Base-by-base conservation (phyloP, 176 grass and related monocot genomes). In the Typha latifolia region DNA sequence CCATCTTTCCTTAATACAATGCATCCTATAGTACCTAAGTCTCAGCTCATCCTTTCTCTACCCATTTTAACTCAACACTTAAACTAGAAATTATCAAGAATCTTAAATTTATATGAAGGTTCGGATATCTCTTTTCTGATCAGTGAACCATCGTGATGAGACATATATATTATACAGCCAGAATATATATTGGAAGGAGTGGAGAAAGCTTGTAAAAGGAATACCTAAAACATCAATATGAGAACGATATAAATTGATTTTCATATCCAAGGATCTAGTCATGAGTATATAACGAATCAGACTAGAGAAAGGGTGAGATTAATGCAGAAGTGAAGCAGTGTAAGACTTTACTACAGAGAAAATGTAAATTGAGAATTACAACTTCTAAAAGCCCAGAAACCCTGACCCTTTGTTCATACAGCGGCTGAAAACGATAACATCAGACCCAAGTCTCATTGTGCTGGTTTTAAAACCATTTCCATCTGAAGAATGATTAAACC, bases 401-500 rank as follows among this genome's bases (percentile, higher is more conserved):
- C 24, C 49, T 51, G 29, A 90, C 91, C 81, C 79, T 34, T 77
- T 75, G 49, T 90, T 87, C 56, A 68, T 80, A 71, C 62, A 69
- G 13, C 83, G 65, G 62, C 66, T 90, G 66, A 95, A 95, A 72
- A 95, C 86, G 59, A 90, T 86, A 67, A 57, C 91, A 73, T 90
- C 91, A 68, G 91, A 84, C 32, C 86, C 91, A 12, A 95, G 80
- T 66, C 91, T 72, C 91, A 95, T 90, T 31, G 86, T 95, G 67
- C 86, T 95, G 66, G 91, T 95, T 67, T 95, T 95, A 71, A 95
- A 95, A 32, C 91, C 91, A 29, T 95, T 95, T 69, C 91, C 91
- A 82, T 95, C 86, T 95, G 63, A 65, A 24, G 47, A 71, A 53
- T 68, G 59, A 57, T 62, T 48, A 10, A 47, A 71, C 13, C 15